phyloP scores from a whole-genome alignment of 1,284 basidiomycete species.

The Tilletia walkeri region DNA sequence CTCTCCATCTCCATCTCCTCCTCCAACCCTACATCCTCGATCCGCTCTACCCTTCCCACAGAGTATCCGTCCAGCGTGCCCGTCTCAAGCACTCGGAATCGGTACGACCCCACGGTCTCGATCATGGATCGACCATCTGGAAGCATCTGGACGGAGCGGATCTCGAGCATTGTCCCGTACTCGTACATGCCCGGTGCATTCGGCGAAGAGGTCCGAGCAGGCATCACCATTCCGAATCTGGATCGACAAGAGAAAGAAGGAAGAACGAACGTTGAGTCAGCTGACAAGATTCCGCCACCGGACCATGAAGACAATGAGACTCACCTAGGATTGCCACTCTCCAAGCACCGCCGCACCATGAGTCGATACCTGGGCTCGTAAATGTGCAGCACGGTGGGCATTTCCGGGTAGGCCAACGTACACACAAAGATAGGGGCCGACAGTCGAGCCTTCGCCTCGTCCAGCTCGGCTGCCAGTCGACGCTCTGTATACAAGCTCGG shows the following conservation, averaged over 20 bases:
- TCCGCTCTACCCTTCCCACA: conserved; percentile 72
- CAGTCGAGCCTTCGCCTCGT: conserved; percentile 73
- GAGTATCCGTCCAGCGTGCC: conserved; percentile 75
- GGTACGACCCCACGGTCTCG: conserved; percentile 76
- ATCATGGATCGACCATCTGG: conserved; percentile 85
- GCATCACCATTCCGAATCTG: conserved; percentile 84
- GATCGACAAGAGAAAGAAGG: background rate
- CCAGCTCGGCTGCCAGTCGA: conserved; percentile 66
- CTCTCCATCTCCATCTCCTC: conserved; percentile 32
- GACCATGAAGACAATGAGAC: background rate
- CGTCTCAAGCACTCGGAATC: conserved; percentile 80
- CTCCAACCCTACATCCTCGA: conserved; percentile 39
- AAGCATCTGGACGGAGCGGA: conserved; percentile 79
- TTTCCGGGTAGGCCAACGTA: conserved; percentile 81
- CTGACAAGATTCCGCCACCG: background rate
- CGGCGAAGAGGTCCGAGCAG: conserved; percentile 58
- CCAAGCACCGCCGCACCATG: conserved; percentile 87
- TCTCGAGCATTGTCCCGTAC: conserved; percentile 91
- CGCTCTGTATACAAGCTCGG: conserved; percentile 60
- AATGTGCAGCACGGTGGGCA: conserved; percentile 77
- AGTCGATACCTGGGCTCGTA: conserved; percentile 87
- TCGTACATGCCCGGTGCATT: conserved; percentile 63
- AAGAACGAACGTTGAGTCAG: conserved; percentile 41
- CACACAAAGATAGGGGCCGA: conserved; percentile 89
- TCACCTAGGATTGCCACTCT: conserved; percentile 64